Percentiles rank a stretch among this genome's conserved stretches.
These are phyloP conservation scores for Jimgerdemannia lactiflua DNA, from an alignment of 192 early-diverging fungal species.

Conservation along the genomic window DNA sequence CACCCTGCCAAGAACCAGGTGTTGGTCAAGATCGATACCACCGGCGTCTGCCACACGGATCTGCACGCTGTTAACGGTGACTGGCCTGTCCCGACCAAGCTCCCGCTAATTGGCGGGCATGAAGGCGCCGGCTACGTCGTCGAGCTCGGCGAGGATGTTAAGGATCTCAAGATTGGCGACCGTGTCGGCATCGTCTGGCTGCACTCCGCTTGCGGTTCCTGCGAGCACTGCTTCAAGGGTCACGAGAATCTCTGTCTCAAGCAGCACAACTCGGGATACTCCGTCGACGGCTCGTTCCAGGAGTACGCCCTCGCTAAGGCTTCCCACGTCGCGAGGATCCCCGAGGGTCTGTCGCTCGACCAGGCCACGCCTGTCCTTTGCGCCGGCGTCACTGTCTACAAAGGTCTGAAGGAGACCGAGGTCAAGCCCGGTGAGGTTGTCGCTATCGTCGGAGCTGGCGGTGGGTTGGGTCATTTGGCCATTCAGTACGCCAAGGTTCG, in stretches of 20 bases:
- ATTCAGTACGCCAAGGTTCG: slow-evolving; percentile 5
- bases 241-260: neutral
- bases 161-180: slow-evolving; percentile 1
- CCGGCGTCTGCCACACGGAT: slow-evolving; percentile 2
- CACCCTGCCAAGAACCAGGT: neutral
- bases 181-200: slow-evolving; percentile 5
- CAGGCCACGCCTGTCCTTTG: neutral
- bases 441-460: slow-evolving; percentile 1
- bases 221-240: slow-evolving; percentile 3
- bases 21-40: neutral
- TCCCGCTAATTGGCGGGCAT: neutral
- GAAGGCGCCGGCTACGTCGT: slow-evolving; percentile 3
- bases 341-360: neutral
- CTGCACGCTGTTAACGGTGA: neutral
- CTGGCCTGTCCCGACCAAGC: slow-evolving; percentile 1
- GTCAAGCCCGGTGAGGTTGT: neutral
- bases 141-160: neutral
- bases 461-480: slow-evolving; percentile 5
- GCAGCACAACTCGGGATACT: neutral
- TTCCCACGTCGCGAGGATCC: neutral
- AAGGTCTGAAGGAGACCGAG: slow-evolving; percentile 1
- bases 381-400: slow-evolving; percentile 2
- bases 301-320: slow-evolving; percentile 3
- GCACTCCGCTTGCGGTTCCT: neutral
- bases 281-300: neutral